Evolutionary conservation across 768 basidiomycete genomes (phyloP), one percentile per base, ranked within the genome.

Genomic region (Tylopilus balloui): DNA sequence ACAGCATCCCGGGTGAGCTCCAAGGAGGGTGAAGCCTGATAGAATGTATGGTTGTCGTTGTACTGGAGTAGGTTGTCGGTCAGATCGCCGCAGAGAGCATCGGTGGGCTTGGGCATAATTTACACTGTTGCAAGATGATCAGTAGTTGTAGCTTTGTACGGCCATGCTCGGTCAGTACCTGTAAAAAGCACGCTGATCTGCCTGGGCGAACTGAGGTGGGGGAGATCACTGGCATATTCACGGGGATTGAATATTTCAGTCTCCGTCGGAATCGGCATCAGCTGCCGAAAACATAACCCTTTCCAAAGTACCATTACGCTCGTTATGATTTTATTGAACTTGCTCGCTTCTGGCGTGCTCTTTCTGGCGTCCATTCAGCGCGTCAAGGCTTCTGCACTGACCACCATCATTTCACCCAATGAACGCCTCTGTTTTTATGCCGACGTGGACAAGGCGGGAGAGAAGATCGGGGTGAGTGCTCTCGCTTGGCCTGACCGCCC

Each of bases 361-460:
- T 61, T 76, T 49, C 59, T 67, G 15, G 56, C 61, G 13, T 54
- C 61, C 6, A 17, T 75, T 13, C 72, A 51, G 45, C 66, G 68
- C 7, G 68, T 69, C 29, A 66, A 65, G 21, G 82, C 79, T 12
- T 78, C 86, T 1, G 88, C 92, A 1, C 70, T 95, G 34, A 92
- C 92, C 8, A 93, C 90, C 3, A 68, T 81, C 19, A 83, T 92
- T 53, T 69, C 78, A 14, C 80, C 89, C 1, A 92, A 90, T 57
- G 86, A 91, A 60, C 76, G 88, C 29, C 67, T 88, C 58, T 99
- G 96, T 69, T 98, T 96, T 70, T 97, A 89, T 60, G 90, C 92
- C 6, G 91, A 94, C 64, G 94, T 95, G 19, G 96, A 99, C 75
- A 95, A 94, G 75, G 83, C 80, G 1, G 90, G 91, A 48, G 88